Evolutionary conservation across 306 rosid genomes (phyloP).

Genomic region (Rubus idaeus): DNA sequence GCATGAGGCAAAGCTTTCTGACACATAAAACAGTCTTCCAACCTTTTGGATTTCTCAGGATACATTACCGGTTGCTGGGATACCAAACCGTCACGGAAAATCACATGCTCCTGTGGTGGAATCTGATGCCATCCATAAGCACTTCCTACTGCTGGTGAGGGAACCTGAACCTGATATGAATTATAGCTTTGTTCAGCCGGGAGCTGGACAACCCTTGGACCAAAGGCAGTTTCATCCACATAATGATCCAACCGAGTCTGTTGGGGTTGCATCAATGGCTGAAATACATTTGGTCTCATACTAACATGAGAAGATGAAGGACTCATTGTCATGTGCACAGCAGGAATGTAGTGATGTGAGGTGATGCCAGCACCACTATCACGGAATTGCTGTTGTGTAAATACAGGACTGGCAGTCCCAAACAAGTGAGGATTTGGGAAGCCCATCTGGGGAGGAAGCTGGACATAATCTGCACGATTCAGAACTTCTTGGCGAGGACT

Average conservation of each 20-base stretch:
- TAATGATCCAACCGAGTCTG: conserved; percentile 55
- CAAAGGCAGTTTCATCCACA: conserved; percentile 52
- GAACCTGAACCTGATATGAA: conserved; percentile 54
- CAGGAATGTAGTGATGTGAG: conserved; percentile 51
- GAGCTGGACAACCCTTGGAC: conserved; percentile 57
- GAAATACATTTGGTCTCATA: conserved; percentile 51
- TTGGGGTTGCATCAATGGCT: conserved; percentile 50
- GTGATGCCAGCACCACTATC: conserved; percentile 43
- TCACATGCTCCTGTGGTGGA: conserved; percentile 49
- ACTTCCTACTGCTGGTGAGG: conserved; percentile 49
- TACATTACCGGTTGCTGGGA: conserved; percentile 54
- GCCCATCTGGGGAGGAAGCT: conserved; percentile 55
- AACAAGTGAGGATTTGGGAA: conserved; percentile 53
- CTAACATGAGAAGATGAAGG: conserved; percentile 51
- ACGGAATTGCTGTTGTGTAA: conserved; percentile 49
- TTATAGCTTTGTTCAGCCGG: conserved; percentile 66
- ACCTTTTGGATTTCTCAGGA: conserved; percentile 45
- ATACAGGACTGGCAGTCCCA: conserved; percentile 44
- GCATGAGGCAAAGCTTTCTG: conserved; percentile 77
- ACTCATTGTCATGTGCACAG: conserved; percentile 49
- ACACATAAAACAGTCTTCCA: conserved; percentile 69
- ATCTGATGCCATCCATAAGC: conserved; percentile 68
- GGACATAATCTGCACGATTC: conserved; percentile 52
- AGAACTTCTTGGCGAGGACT: conserved; percentile 53
- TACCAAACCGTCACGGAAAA: conserved; percentile 48